Percentiles rank a stretch among this genome's conserved stretches.
Evolutionary conservation across 2,329 filamentous ascomycete species (phyloP).

Genomic region (Lomentospora prolificans): DNA sequence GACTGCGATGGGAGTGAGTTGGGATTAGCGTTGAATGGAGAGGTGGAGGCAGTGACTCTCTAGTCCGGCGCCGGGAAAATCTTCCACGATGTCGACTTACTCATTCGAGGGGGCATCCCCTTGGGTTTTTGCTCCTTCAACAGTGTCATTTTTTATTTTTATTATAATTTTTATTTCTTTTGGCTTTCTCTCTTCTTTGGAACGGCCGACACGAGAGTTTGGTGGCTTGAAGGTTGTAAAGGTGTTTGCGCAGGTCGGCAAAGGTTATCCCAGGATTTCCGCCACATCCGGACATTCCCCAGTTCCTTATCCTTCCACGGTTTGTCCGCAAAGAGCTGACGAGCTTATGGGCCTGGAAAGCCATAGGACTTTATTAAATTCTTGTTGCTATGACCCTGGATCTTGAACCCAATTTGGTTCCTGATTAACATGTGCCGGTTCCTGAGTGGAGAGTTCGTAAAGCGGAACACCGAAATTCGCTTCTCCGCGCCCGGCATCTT

Average conservation of each 20-base stretch:
- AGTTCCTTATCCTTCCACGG: too few species aligned
- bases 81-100: background rate
- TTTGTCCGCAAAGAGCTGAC: too few species aligned
- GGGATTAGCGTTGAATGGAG: background rate
- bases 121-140: background rate
- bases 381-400: too few species aligned
- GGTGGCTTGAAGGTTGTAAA: background rate
- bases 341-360: too few species aligned
- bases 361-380: too few species aligned
- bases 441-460: too few species aligned
- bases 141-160: background rate
- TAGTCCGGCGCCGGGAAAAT: background rate
- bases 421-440: too few species aligned
- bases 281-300: background rate
- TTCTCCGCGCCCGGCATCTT: too few species aligned
- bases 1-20: slow-evolving; percentile 8
- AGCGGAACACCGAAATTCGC: too few species aligned
- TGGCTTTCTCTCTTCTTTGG: too few species aligned
- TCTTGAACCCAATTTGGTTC: too few species aligned
- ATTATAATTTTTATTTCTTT: background rate
- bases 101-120: slow-evolving; percentile 1
- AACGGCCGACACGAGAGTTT: background rate
- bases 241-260: background rate
- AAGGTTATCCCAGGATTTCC: too few species aligned
- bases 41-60: background rate